A percentile compares a stretch with the other conserved stretches of the same genome.
phyloP scores from a whole-genome alignment of 129 eudicot species.

The Dittrichia graveolens region DNA sequence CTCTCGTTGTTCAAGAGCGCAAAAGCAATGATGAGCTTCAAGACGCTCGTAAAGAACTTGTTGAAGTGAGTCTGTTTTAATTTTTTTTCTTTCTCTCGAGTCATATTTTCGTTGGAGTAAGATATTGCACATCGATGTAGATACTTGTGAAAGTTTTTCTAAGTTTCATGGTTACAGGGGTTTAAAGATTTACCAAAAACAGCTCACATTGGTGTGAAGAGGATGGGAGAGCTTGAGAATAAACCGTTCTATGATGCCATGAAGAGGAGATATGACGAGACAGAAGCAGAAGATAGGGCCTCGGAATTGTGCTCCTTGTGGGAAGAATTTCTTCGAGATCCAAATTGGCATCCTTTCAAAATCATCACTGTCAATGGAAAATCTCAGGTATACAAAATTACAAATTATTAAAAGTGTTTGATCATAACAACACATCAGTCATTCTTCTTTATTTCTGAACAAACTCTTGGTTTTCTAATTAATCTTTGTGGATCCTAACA shows the following conservation, averaged over 20 bases:
- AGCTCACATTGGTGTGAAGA: slow-evolving; percentile 56
- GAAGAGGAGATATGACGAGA: slow-evolving; percentile 44
- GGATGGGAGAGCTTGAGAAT: slow-evolving; percentile 68
- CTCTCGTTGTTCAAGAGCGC: slow-evolving; percentile 59
- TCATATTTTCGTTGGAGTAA: no score
- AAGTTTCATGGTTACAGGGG: slow-evolving; percentile 22
- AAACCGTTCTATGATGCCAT: slow-evolving; percentile 48
- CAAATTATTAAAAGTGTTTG: no score
- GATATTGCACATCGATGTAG: not conserved
- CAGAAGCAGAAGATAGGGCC: slow-evolving; percentile 51
- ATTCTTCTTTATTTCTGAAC: no score
- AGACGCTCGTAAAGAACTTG: slow-evolving; percentile 65
- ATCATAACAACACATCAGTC: no score
- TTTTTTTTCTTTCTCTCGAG: not conserved
- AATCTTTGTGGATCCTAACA: no score
- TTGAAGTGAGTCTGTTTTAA: slow-evolving; percentile 44
- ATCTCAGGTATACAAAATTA: slow-evolving; percentile 45
- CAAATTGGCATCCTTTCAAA: slow-evolving; percentile 86
- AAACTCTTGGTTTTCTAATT: no score
- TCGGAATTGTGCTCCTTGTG: slow-evolving; percentile 51
- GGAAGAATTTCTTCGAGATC: slow-evolving; percentile 58
- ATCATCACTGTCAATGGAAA: slow-evolving; percentile 47
- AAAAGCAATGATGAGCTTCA: slow-evolving; percentile 69
- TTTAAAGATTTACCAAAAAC: slow-evolving; percentile 28
- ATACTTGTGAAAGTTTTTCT: slow-evolving; percentile 13